Base-by-base conservation (phyloP, 331 rosid species). In the Quercus lobata region DNA sequence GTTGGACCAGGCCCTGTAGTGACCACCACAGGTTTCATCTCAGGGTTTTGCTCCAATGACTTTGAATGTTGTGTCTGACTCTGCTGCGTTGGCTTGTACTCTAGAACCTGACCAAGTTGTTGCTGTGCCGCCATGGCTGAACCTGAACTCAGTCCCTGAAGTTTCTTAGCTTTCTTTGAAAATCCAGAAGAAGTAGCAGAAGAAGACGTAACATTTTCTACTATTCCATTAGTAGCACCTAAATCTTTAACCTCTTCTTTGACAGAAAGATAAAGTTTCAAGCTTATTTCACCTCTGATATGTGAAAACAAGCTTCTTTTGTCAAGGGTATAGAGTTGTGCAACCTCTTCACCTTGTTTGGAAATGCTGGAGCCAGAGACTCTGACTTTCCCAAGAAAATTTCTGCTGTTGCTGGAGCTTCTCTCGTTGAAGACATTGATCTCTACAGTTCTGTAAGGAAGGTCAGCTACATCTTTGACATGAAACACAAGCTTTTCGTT, bases 261-360 rank as follows among this genome's bases (percentile, higher is more conserved):
- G 2, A 79, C 66, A 0, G 90, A 79, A 62, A 85, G 79, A 71
- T 87, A 90, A 76, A 90, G 87, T 86, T 87, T 87, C 56, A 90
- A 58, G 76, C 88, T 84, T 32, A 90, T 86, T 53, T 90, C 93
- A 4, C 93, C 93, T 65, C 89, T 84, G 25, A 90, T 46, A 57
- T 90, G 93, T 61, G 93, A 90, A 79, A 90, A 90, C 4, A 90
- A 44, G 84, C 88, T 87, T 34, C 93, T 81, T 74, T 90, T 90
- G 17, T 87, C 93, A 19, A 90, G 93, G 0, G 88, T 60, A 10
- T 71, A 80, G 53, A 83, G 83, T 32, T 84, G 91, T 21, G 81
- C 82, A 1, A 61, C 57, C 35, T 87, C 84, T 57, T 85, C 88
- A 6, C 90, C 88, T 78, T 85, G 86, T 55, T 75, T 88, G 1